Evolutionary conservation across 2,329 filamentous ascomycete species (phyloP), one percentile per base, ranked within the genome.

Genomic region (Tolypocladium ovalisporum): DNA sequence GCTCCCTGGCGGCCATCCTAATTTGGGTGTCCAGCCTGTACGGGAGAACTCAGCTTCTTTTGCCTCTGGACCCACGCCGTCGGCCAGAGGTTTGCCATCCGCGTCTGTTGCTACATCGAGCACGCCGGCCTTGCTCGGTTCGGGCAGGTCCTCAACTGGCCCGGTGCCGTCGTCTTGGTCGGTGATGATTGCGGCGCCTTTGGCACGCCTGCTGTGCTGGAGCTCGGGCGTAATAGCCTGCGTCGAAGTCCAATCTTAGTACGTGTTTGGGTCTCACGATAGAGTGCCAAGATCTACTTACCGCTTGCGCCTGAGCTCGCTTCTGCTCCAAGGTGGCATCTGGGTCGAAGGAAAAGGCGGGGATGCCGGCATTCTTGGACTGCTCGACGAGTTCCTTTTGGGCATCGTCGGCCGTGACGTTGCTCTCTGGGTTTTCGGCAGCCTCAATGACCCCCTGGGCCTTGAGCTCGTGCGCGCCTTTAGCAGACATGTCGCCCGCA

Each of bases 11-110:
- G 83, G 83, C 76, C 84, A 85, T 64, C 90, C 90, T 68, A 97
- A 91, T 61, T 84, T 84, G 44, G 94, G 94, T 17, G 89, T 86
- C 94, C 94, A 97, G 54, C 94, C 94, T 7, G 91, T 90, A 24
- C 74, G 71, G 39, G 72, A 70, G 63, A 68, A 77, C 1, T 71
- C 70, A 13, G 66, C 62, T 59, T 76, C 82, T 67, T 81, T 77
- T 56, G 83, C 78, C 59, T 80, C 78, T 42, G 78, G 76, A 55
- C 79, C 74, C 29, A 74, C 72, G 57, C 76, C 84, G 63, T 81
- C 80, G 44, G 70, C 65, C 59, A 79, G 70, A 3, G 73, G 66
- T 35, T 80, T 73, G 57, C 79, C 75, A 60, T 82, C 68, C 58
- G 76, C 69, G 65, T 79, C 77, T 54, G 77, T 77, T 24, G 76